Conservation (phyloP, 176 grass and related monocot genomes). For the Avena insularis region DNA sequence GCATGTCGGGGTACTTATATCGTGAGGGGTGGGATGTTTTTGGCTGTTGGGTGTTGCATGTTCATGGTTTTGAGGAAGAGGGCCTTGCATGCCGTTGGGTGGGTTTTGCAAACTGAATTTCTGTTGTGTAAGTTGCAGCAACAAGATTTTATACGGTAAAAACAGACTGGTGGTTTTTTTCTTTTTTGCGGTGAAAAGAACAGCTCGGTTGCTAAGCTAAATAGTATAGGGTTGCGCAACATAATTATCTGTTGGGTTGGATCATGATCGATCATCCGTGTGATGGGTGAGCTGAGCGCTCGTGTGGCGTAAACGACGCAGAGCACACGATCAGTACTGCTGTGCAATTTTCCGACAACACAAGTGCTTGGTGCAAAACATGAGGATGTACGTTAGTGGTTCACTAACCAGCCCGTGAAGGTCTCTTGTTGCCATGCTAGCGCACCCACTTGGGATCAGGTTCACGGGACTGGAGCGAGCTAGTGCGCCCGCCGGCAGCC, state of each 20-base stretch:
- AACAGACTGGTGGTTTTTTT: not conserved
- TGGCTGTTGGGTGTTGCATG: not conserved
- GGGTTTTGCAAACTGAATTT: not conserved
- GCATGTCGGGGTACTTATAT: not conserved
- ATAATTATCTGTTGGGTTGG: not conserved
- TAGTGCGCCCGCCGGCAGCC: too few species aligned
- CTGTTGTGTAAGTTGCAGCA: not conserved
- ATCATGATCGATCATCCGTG: too few species aligned
- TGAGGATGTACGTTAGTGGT: not conserved
- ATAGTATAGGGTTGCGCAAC: not conserved
- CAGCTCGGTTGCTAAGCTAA: not conserved
- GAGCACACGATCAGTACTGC: too few species aligned
- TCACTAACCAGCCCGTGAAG: conserved; percentile 6
- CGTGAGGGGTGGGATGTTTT: not conserved
- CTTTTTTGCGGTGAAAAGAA: not conserved
- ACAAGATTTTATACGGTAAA: not conserved
- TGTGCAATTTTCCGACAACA: not conserved
- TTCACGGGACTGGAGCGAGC: too few species aligned
- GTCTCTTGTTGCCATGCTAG: conserved; percentile 6
- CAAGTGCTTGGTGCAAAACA: not conserved
- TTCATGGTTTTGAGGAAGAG: not conserved
- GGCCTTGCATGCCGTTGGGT: not conserved
- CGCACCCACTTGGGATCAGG: not conserved
- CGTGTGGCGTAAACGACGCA: not conserved
- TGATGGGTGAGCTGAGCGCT: not conserved